Base-by-base conservation (phyloP, 192 early-diverging fungal species). In the Podila clonocystis region DNA sequence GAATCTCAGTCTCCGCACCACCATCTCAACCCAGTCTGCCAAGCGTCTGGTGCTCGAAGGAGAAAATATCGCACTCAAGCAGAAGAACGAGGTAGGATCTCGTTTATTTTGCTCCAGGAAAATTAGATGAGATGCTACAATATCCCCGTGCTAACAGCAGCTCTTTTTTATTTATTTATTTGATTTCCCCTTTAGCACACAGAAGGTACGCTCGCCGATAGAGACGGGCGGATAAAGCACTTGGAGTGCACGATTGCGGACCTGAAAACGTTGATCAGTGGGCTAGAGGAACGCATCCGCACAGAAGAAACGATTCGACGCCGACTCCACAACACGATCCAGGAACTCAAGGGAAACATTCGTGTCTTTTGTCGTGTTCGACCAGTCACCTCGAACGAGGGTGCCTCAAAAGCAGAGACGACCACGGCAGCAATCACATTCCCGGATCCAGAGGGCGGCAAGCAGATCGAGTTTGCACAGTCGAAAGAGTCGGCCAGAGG, bases 271-370 rank as follows among this genome's bases (percentile, higher is more conserved):
- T 8, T 36, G 15, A 65, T 73, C 22, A 63, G 48, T 58, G 63
- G 59, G 0, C 28, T 80, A 36, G 77, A 80, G 26, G 70, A 80
- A 33, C 77, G 71, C 9, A 73, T 80, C 49, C 65, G 77, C 0
- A 30, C 68, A 9, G 77, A 95, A 63, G 97, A 99, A 75, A 90
- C 86, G 6, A 82, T 91, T 26, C 90, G 96, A n/a, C 86, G 96
- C 49, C 83, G 86, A 65, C 82, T 99, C 34, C 97, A 98, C 84
- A 99, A 98, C 76, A 92, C 92, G 0, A 92, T 96, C 38, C 95
- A 95, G 70, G 98, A 99, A 79, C 88, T 98, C 58, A 97, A 95
- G 68, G 98, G 98, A 36, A 99, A 99, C 74, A 98, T 99, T 55
- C 90, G 98, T 28, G 98, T 98, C 29, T 98, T 99, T 83, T 98